Conservation (phyloP, 768 basidiomycete species). For the Panaeolus cyanescens region DNA sequence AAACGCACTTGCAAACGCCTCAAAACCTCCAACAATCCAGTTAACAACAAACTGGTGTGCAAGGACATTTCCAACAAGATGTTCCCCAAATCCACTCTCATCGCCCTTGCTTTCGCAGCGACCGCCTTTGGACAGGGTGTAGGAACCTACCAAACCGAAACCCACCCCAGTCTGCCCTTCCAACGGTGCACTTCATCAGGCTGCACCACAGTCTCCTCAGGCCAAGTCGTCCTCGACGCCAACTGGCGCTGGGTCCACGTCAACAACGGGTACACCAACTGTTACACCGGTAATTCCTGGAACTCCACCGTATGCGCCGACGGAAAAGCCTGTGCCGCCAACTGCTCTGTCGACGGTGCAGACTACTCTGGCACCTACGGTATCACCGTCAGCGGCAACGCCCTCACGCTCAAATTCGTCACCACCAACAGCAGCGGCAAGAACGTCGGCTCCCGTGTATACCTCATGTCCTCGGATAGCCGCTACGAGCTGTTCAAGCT, state of each 20-base stretch:
- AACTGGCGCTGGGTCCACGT: slow-evolving; percentile 57
- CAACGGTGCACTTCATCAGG: slow-evolving; percentile 45
- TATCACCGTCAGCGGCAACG: slow-evolving; percentile 41
- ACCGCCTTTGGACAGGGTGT: slow-evolving; percentile 48
- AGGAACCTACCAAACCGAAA: slow-evolving; percentile 49
- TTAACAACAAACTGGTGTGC: too few species aligned
- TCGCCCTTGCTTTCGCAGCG: slow-evolving; percentile 34
- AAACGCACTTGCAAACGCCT: too few species aligned
- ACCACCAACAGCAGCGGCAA: slow-evolving; percentile 34
- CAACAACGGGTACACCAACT: slow-evolving; percentile 36
- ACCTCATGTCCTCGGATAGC: slow-evolving; percentile 44
- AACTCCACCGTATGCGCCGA: slow-evolving; percentile 51
- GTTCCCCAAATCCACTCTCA: slow-evolving; percentile 35
- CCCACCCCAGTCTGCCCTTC: slow-evolving; percentile 46
- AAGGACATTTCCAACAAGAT: too few species aligned
- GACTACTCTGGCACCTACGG: slow-evolving; percentile 49
- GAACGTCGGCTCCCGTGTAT: slow-evolving; percentile 40
- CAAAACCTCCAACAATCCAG: too few species aligned
- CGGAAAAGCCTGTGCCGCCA: slow-evolving; percentile 43
- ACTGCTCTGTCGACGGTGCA: slow-evolving; percentile 14
- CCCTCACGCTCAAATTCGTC: slow-evolving; percentile 45
- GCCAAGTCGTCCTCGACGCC: slow-evolving; percentile 46
- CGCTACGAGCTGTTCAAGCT: slow-evolving; percentile 41
- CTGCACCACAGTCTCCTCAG: slow-evolving; percentile 32
- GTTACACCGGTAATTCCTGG: slow-evolving; percentile 62